A percentile compares a stretch with the other conserved stretches of the same genome.
Evolutionary conservation across 2,329 filamentous ascomycete genomes (phyloP).

Genomic region (Thelonectria olida): DNA sequence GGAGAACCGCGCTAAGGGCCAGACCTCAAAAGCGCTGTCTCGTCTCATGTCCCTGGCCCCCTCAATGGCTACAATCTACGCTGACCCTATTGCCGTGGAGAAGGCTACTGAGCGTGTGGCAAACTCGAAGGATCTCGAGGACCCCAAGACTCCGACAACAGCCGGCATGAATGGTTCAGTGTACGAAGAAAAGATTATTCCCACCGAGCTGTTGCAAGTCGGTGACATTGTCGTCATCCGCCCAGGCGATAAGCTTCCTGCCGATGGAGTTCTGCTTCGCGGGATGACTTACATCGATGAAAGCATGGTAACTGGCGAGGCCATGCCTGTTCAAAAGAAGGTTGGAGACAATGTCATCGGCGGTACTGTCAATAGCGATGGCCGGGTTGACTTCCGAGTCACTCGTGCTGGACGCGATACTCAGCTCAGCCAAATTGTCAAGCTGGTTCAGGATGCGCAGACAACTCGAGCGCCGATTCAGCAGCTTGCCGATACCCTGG

Average conservation of each 20-base stretch:
- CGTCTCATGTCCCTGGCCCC: constrained; percentile 94
- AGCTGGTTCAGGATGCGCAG: constrained; percentile 97
- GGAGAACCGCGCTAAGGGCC: constrained; percentile 94
- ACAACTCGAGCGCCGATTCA: constrained; percentile 95
- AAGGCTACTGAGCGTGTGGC: constrained; percentile 86
- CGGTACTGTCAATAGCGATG: constrained; percentile 94
- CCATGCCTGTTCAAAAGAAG: constrained; percentile 92
- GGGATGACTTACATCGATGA: constrained; percentile 96
- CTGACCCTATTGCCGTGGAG: constrained; percentile 90
- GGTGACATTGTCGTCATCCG: constrained; percentile 93
- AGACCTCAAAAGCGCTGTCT: constrained; percentile 94
- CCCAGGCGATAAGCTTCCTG: constrained; percentile 95
- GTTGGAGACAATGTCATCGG: constrained; percentile 84
- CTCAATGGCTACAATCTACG: constrained; percentile 96
- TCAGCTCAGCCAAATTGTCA: constrained; percentile 96
- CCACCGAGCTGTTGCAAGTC: constrained; percentile 93
- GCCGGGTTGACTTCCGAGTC: constrained; percentile 90
- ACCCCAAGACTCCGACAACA: constrained; percentile 53
- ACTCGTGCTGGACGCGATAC: constrained; percentile 94
- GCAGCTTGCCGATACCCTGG: constrained; percentile 87
- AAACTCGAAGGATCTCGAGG: constrained; percentile 42
- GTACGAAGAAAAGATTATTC: constrained; percentile 85
- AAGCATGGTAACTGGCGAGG: constrained; percentile 98
- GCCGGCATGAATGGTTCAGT: constrained; percentile 61
- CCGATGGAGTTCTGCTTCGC: constrained; percentile 85